Conservation (phyloP, 1,284 basidiomycete genomes). For the Cryptococcus depauperatus region DNA sequence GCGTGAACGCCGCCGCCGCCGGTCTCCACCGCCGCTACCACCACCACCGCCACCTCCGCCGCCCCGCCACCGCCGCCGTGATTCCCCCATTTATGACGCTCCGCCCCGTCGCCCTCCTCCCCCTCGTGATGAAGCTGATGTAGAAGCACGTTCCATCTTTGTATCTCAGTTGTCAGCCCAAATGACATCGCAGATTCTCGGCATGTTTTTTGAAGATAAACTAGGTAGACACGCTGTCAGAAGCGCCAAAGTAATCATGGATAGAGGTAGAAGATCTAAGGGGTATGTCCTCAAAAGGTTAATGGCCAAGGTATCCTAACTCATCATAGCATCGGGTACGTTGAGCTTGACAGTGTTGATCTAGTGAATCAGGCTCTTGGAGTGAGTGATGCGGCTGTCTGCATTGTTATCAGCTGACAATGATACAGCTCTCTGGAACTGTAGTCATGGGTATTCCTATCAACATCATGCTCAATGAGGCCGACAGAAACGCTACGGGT, state of each 20-base stretch:
- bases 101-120: constrained; percentile 30
- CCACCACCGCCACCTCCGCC: constrained; percentile 20
- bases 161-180: constrained; percentile 94
- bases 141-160: constrained; percentile 93
- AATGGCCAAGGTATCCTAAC: constrained; percentile 1
- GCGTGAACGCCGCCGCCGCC: neutral
- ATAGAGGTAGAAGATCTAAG: constrained; percentile 87
- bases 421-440: constrained; percentile 57
- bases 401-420: constrained; percentile 4
- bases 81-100: constrained; percentile 63
- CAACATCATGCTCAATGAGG: constrained; percentile 89
- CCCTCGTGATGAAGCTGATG: constrained; percentile 51
- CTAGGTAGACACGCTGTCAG: constrained; percentile 84
- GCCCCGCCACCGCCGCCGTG: constrained; percentile 48
- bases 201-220: constrained; percentile 97
- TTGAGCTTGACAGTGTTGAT: constrained; percentile 85
- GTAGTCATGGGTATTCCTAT: constrained; percentile 97
- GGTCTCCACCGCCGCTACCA: too few relatives aligned
- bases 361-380: constrained; percentile 82
- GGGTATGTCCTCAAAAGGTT: constrained; percentile 52
- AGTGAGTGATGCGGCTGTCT: constrained; percentile 47
- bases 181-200: constrained; percentile 89
- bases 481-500: constrained; percentile 67
- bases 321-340: constrained; percentile 71
- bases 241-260: constrained; percentile 91